phyloP scores from a whole-genome alignment of 139 green algal species.

The Zygnema circumcarinatum region DNA sequence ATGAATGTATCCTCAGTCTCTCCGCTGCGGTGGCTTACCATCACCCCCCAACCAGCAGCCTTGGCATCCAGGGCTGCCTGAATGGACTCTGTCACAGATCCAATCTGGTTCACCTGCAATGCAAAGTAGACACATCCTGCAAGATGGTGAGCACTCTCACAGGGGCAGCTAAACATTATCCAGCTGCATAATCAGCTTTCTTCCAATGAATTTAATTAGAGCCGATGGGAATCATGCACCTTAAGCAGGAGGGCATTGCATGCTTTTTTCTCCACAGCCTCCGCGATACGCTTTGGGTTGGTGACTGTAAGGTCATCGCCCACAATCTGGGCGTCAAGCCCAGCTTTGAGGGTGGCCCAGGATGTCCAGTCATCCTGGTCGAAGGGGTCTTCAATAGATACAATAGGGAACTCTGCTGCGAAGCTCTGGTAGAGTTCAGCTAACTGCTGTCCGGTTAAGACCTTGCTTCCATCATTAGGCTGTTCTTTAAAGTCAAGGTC shows the following conservation, averaged over 20 bases:
- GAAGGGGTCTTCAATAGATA: conserved; percentile 99
- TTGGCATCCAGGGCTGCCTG: conserved; percentile 92
- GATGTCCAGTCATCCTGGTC: conserved; percentile 98
- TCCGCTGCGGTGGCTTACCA: conserved; percentile 90
- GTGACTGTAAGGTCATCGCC: conserved; percentile 98
- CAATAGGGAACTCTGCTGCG: conserved; percentile 84
- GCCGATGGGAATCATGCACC: no score
- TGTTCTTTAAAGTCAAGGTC: conserved; percentile 97
- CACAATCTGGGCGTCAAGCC: conserved; percentile 83
- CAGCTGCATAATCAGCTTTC: no score
- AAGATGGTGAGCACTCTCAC: conserved; percentile 88
- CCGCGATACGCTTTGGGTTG: conserved; percentile 91
- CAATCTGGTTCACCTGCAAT: conserved; percentile 97
- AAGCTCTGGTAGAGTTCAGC: conserved; percentile 86
- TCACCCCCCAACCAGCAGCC: conserved; percentile 92
- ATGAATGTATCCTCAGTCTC: conserved; percentile 99
- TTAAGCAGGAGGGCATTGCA: conserved; percentile 93
- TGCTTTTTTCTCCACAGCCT: conserved; percentile 90
- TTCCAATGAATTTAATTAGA: no score
- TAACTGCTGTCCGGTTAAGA: conserved; percentile 84
- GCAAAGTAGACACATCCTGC: no score
- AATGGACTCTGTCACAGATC: conserved; percentile 92
- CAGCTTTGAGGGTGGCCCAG: conserved; percentile 77
- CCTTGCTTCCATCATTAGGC: conserved; percentile 82
- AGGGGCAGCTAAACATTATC: conserved; percentile 73